These are phyloP conservation scores for Lasiodiplodia sp. DNA, from an alignment of 2,329 filamentous ascomycete species.

Conservation along the genomic window DNA sequence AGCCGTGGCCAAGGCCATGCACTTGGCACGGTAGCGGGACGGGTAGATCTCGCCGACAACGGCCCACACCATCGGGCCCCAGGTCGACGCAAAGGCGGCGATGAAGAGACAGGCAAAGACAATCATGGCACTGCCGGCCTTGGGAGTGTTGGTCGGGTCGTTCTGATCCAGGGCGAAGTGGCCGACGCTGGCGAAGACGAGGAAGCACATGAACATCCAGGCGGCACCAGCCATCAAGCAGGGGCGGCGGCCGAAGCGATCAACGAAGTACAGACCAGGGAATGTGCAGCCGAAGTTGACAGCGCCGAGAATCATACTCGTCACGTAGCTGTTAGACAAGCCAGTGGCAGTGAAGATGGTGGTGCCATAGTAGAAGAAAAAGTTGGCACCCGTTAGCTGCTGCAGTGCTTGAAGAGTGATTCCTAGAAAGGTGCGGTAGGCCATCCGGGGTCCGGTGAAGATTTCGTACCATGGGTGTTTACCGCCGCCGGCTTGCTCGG, in stretches of 20 bases:
- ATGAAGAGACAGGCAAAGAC: conserved; percentile 48
- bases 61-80: conserved; percentile 44
- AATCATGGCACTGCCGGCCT: conserved; percentile 43
- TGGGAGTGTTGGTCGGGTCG: conserved; percentile 35
- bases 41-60: conserved; percentile 47
- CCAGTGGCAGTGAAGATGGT: conserved; percentile 37
- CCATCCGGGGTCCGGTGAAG: conserved; percentile 70
- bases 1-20: conserved; percentile 49
- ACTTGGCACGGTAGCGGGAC: conserved; percentile 43
- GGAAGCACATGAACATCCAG: conserved; percentile 62
- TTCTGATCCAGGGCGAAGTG: conserved; percentile 46
- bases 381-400: conserved; percentile 67
- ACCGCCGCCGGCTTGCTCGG: conserved; percentile 53
- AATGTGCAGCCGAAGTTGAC: conserved; percentile 59
- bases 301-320: conserved; percentile 56
- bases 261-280: conserved; percentile 56
- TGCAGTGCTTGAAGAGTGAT: conserved; percentile 77
- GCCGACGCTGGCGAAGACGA: conserved; percentile 60
- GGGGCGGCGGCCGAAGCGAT: conserved; percentile 58
- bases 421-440: conserved; percentile 69
- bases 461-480: conserved; percentile 71
- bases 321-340: conserved; percentile 50
- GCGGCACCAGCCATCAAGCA: conserved; percentile 55
- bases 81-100: conserved; percentile 45
- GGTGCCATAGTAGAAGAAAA: conserved; percentile 52